These are phyloP conservation scores for Rhazya stricta DNA, from an alignment of 257 asterid species.

Conservation along the genomic window DNA sequence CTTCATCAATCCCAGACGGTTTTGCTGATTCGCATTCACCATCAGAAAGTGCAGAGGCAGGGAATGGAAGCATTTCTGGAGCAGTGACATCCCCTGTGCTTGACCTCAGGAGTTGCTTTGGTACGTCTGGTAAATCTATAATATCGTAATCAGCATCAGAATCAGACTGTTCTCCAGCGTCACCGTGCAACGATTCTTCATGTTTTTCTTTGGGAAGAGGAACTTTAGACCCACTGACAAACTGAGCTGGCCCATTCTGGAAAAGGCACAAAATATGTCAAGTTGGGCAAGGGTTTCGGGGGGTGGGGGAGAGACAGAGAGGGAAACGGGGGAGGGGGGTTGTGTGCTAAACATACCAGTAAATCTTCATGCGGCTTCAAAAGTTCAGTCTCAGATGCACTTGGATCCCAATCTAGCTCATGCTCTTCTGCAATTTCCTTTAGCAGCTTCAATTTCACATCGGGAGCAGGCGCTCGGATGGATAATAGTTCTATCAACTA, in stretches of 20 bases:
- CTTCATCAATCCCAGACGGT: conserved; percentile 19
- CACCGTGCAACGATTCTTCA: conserved; percentile 24
- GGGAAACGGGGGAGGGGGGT: neutral
- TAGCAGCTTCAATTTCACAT: conserved; percentile 73
- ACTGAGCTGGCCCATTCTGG: conserved; percentile 78
- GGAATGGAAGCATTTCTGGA: conserved; percentile 87
- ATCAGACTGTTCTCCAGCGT: conserved; percentile 37
- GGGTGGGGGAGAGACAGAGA: neutral
- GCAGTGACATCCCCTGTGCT: conserved; percentile 38
- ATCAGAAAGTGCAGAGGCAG: conserved; percentile 68
- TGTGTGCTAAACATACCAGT: conserved; percentile 39
- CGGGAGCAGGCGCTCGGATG: conserved; percentile 89
- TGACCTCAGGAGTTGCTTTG: conserved; percentile 54
- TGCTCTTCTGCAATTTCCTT: conserved; percentile 94
- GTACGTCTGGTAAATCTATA: conserved; percentile 77
- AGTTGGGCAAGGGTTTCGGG: neutral
- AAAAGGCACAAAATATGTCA: conserved; percentile 19
- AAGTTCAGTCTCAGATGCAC: conserved; percentile 63
- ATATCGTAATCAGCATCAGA: conserved; percentile 58
- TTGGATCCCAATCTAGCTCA: conserved; percentile 90
- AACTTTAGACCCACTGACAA: conserved; percentile 53
- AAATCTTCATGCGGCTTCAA: conserved; percentile 84
- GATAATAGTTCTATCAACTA: conserved; percentile 87
- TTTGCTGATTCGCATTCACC: conserved; percentile 40
- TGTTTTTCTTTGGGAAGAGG: conserved; percentile 64